Evolutionary conservation across 768 basidiomycete species (phyloP).

Genomic region (Agrocybe praecox): DNA sequence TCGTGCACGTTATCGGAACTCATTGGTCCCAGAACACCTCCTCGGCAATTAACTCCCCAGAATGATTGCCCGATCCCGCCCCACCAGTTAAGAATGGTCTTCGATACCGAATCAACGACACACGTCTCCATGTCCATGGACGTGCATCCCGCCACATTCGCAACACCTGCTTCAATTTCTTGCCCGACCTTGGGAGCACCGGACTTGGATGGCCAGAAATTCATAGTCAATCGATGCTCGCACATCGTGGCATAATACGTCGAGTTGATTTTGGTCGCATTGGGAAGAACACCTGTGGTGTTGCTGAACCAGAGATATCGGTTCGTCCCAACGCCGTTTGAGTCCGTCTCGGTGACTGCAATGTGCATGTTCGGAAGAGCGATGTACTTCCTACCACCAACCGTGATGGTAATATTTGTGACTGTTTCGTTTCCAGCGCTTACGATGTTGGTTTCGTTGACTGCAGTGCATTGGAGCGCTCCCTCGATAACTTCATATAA

Average conservation of each 20-base stretch:
- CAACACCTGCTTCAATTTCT: neutral
- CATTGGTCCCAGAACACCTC: slow-evolving; percentile 19
- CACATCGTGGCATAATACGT: neutral
- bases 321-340: neutral
- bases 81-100: slow-evolving; percentile 22
- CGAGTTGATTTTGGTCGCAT: neutral
- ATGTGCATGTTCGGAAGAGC: neutral
- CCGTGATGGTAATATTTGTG: neutral
- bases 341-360: neutral
- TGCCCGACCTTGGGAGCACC: neutral
- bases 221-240: neutral
- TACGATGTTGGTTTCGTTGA: neutral
- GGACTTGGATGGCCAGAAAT: neutral
- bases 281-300: neutral
- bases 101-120: slow-evolving; percentile 19
- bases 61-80: slow-evolving; percentile 16
- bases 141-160: slow-evolving; percentile 12
- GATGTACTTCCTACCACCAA: neutral
- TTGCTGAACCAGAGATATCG: slow-evolving; percentile 5
- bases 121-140: slow-evolving; percentile 8
- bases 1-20: neutral
- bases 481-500: neutral
- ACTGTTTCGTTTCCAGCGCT: neutral
- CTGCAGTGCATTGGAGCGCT: neutral
- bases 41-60: slow-evolving; percentile 17